Evolutionary conservation across 139 green algal species (phyloP).

Genomic region (Chlamydomonas incerta): DNA sequence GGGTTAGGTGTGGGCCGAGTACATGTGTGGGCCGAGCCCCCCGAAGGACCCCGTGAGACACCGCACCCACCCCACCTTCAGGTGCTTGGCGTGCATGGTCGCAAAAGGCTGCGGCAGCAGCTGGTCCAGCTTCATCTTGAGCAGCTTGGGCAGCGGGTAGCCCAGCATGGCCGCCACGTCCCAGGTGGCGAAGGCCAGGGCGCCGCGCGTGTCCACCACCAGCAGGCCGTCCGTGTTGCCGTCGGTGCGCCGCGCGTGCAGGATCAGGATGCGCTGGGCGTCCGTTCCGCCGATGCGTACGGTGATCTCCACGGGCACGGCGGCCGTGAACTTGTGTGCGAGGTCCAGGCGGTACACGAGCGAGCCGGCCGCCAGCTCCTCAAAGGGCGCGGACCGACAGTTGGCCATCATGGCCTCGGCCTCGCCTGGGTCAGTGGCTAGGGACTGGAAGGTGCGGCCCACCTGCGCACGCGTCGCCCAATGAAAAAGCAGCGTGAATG

Average conservation of each 20-base stretch:
- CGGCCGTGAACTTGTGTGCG: conserved; percentile 10
- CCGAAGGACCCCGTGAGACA: no score
- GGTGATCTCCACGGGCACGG: background rate
- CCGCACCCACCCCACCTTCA: background rate
- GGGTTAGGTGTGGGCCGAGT: no score
- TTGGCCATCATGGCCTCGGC: background rate
- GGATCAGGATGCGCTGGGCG: conserved; percentile 19
- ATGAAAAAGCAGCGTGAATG: no score
- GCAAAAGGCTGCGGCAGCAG: conserved; percentile 23
- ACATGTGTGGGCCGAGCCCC: no score
- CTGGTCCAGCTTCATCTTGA: conserved; percentile 34
- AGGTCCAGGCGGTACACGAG: no score
- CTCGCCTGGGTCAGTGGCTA: background rate
- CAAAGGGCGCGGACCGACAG: background rate
- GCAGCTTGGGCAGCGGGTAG: conserved; percentile 2
- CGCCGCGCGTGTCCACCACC: background rate
- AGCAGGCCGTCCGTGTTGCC: background rate
- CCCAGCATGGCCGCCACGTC: conserved; percentile 13
- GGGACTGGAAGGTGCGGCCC: background rate
- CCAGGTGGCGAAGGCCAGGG: background rate
- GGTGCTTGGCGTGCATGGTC: background rate
- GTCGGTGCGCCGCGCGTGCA: conserved; percentile 16
- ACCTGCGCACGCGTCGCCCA: no score
- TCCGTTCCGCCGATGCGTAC: conserved; percentile 23
- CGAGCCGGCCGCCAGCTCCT: background rate